These are phyloP conservation scores for Geotrichum restrictum DNA, from an alignment of 1,139 yeast species.

Conservation along the genomic window DNA sequence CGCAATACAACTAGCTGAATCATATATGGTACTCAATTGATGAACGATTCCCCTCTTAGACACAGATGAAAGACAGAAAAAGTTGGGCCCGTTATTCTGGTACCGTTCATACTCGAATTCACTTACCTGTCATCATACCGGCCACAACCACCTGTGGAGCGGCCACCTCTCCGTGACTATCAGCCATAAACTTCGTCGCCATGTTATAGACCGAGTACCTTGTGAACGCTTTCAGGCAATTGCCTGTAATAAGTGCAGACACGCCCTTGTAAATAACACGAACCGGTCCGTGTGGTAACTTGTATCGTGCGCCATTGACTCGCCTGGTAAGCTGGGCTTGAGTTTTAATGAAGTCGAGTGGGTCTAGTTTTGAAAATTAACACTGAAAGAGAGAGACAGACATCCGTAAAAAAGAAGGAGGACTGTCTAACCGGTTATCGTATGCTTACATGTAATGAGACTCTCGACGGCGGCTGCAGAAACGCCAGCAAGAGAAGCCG, in stretches of 20 bases:
- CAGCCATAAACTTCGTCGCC: conserved; percentile 71
- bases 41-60: no score
- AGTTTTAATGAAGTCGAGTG: conserved; percentile 79
- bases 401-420: no score
- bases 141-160: conserved; percentile 54
- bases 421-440: no score
- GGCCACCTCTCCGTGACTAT: conserved; percentile 31
- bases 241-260: conserved; percentile 75
- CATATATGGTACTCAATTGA: no score
- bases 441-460: conserved; percentile 51
- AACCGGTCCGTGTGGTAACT: conserved; percentile 40
- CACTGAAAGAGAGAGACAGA: no score
- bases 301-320: conserved; percentile 41
- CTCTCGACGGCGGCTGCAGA: conserved; percentile 72
- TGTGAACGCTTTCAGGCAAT: conserved; percentile 65
- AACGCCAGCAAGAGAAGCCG: conserved; percentile 71
- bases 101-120: no score
- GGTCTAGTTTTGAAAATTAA: conserved; percentile 44
- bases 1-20: no score
- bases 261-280: conserved; percentile 66
- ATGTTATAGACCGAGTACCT: conserved; percentile 72
- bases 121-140: conserved; percentile 60
- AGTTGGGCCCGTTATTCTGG: no score
- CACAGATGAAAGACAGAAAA: no score
- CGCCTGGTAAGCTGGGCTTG: conserved; percentile 57